Evolutionary conservation across 2,329 filamentous ascomycete genomes (phyloP).

Genomic region (Aspergillus terreus): DNA sequence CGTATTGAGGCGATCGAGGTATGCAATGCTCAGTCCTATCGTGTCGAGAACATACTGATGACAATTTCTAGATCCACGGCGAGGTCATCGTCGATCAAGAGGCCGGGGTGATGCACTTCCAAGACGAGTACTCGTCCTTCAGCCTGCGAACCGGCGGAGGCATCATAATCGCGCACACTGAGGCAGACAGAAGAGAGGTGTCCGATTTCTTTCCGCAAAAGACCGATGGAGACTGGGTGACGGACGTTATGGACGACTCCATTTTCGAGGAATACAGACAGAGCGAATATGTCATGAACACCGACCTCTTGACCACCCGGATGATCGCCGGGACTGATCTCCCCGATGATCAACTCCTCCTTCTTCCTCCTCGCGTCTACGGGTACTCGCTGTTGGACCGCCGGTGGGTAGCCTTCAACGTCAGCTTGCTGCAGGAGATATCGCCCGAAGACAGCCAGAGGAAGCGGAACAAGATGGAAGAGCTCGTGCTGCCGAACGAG

Average conservation of each 20-base stretch:
- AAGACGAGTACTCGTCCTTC: not conserved
- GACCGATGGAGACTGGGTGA: not conserved
- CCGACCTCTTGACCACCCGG: not conserved
- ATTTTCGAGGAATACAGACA: not conserved
- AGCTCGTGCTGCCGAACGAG: not conserved
- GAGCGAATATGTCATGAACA: not conserved
- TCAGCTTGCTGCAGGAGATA: not conserved
- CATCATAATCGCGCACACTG: not conserved
- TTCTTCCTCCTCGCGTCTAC: not conserved
- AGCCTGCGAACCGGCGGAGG: not conserved
- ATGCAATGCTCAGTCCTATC: too few species aligned
- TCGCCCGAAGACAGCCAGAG: not conserved
- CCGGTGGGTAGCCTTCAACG: not conserved
- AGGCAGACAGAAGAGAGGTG: not conserved
- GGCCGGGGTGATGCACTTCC: not conserved
- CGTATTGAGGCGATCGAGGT: not conserved
- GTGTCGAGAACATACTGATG: not conserved
- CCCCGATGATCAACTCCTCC: not conserved
- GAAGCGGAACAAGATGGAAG: not conserved
- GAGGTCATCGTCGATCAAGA: not conserved
- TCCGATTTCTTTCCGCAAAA: not conserved
- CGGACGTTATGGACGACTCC: not conserved
- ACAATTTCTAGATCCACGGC: not conserved
- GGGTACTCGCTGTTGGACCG: not conserved
- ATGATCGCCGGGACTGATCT: not conserved